Base-by-base conservation (phyloP, 2,329 filamentous ascomycete genomes). In the Ophiostoma populinum region DNA sequence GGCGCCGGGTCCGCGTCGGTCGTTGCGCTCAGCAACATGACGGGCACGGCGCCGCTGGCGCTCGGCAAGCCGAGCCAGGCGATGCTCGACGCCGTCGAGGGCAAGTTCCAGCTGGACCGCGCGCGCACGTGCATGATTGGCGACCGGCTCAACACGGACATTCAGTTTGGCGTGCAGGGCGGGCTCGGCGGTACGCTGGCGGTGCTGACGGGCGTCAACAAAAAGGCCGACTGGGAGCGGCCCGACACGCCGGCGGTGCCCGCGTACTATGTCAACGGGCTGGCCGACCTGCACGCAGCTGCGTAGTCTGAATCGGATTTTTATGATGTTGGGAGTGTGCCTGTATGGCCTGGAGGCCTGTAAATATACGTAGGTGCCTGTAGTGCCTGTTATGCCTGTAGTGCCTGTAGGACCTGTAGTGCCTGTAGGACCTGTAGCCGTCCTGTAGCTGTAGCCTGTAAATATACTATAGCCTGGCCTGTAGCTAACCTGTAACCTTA, bases 61-160 rank as follows among this genome's bases (percentile, higher is more conserved):
- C 60, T 95, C 26, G 90, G 90, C 1, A 98, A 98, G 60, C 90
- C 90, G 3, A 93, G 83, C 52, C 85, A 93, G 61, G 87, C 87
- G 4, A 98, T 98, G 90, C 93, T 98, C 87, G 87, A 95, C 54
- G 85, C 90, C 3, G 80, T 98, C 38, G 87, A 95, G 62, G 87
- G 87, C 39, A 93, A 92, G 56, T 94, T 95, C 55, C 67, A 80
- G 45, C 78, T 98, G 36, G 76, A 95, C 53, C 70, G 86, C 24
- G 70, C 66, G 40, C 74, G 74, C 46, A 81, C 90, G 1, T 95
- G 90, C 57, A 98, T 98, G 90, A 70, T 98, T 28, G 90, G 90
- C 6, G 90, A 98, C 55, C 68, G 90, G 20, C 62, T 93, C 43
- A 81, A 95, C 54, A 98, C 90, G 0, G 90, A 98, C 56, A 95